These are phyloP conservation scores for Exophiala mesophila DNA, from an alignment of 2,329 filamentous ascomycete genomes.

Conservation along the genomic window DNA sequence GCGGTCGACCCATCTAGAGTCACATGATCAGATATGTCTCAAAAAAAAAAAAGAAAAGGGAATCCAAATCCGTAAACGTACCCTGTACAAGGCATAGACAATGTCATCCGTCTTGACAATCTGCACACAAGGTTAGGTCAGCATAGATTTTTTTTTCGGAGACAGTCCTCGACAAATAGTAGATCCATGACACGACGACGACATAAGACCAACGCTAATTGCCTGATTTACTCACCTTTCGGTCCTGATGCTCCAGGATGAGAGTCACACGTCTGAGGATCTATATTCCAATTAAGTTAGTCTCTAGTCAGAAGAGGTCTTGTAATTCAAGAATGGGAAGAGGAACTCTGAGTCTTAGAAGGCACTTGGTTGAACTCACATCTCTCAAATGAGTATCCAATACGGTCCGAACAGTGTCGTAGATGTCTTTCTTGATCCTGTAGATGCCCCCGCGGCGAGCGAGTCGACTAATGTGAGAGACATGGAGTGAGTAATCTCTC, in stretches of 20 bases:
- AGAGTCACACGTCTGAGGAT: conserved; percentile 27
- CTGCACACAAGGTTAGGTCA: too few relatives aligned
- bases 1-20: conserved; percentile 17
- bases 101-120: conserved; percentile 17
- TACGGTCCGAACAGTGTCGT: conserved; percentile 27
- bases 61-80: too few relatives aligned
- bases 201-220: background rate
- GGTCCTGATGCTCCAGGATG: conserved; percentile 24
- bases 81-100: conserved; percentile 12
- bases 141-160: too few relatives aligned
- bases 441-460: conserved; percentile 34
- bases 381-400: conserved; percentile 23
- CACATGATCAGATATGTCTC: background rate
- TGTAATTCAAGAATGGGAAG: too few relatives aligned
- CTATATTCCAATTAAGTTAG: too few relatives aligned
- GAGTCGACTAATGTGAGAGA: conserved; percentile 21
- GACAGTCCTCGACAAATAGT: too few relatives aligned
- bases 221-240: background rate
- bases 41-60: too few relatives aligned
- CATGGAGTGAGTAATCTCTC: background rate
- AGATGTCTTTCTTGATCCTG: conserved; percentile 30
- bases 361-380: too few relatives aligned
- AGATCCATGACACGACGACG: too few relatives aligned
- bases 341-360: too few relatives aligned
- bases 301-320: too few relatives aligned